Evolutionary conservation across 768 basidiomycete species (phyloP).

Genomic region (Leccinum imitatum): DNA sequence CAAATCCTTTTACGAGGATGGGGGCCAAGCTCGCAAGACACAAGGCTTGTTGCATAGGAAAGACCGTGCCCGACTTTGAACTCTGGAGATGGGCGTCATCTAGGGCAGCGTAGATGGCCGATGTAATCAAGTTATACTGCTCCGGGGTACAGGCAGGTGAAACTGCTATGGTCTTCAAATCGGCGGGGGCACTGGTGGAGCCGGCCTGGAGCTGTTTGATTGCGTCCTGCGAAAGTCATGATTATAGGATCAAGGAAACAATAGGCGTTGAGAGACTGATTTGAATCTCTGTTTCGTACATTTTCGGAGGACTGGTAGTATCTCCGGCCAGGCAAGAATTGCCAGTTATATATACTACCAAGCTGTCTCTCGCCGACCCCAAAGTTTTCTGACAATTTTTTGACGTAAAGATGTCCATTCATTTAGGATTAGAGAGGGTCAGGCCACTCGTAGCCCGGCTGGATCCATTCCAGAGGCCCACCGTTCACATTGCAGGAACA

Average conservation of each 20-base stretch:
- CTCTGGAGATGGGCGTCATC: constrained; percentile 20
- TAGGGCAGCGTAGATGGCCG: constrained; percentile 22
- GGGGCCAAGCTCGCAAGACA: constrained; percentile 18
- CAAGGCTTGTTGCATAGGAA: constrained; percentile 22
- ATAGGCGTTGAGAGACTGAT: constrained; percentile 5
- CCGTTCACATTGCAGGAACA: constrained; percentile 90
- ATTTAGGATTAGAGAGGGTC: constrained; percentile 65
- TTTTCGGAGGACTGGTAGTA: constrained; percentile 1
- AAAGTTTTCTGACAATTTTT: too few species aligned
- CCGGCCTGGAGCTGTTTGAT: constrained; percentile 25
- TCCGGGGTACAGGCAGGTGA: constrained; percentile 16
- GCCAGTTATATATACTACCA: neutral
- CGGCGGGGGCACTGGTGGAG: constrained; percentile 18
- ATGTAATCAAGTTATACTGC: constrained; percentile 18
- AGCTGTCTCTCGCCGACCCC: too few species aligned
- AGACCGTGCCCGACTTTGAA: constrained; percentile 11
- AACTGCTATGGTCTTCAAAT: constrained; percentile 22
- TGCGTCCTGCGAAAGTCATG: constrained; percentile 11
- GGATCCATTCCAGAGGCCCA: constrained; percentile 69
- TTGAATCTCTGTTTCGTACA: constrained; percentile 21
- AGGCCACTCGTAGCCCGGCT: constrained; percentile 50
- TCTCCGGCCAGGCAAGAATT: neutral
- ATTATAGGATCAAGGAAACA: neutral
- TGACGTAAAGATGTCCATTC: constrained; percentile 54
- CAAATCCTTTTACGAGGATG: constrained; percentile 10